Evolutionary conservation across 345 rosid genomes (phyloP).

Genomic region (Barbarea vulgaris): DNA sequence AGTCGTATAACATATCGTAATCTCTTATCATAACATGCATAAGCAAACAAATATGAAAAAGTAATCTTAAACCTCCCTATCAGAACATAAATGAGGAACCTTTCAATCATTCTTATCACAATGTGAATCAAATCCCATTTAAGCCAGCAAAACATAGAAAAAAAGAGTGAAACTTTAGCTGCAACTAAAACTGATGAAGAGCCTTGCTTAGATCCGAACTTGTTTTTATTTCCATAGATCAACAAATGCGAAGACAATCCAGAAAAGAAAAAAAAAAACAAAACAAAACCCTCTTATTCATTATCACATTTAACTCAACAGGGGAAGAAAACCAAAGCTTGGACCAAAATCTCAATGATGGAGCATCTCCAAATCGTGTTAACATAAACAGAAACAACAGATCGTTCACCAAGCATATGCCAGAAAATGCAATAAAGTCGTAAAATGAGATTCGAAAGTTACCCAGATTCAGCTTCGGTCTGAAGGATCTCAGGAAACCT

Average conservation of each 20-base stretch:
- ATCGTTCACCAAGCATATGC: conserved; percentile 4
- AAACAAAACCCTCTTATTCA: not conserved
- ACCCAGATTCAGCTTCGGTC: conserved; percentile 36
- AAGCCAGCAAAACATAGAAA: conserved; percentile 11
- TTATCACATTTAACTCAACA: not conserved
- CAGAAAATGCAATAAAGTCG: not conserved
- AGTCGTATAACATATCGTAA: not conserved
- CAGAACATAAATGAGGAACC: not conserved
- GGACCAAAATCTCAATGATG: not conserved
- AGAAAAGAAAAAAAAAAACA: too few species aligned
- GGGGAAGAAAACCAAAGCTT: not conserved
- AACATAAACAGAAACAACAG: conserved; percentile 16
- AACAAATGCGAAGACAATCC: not conserved
- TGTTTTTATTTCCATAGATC: conserved; percentile 6
- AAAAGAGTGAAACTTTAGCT: conserved; percentile 13
- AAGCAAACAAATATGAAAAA: not conserved
- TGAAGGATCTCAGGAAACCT: conserved; percentile 28
- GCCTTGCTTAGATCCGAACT: not conserved
- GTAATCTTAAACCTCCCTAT: not conserved
- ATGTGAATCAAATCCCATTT: conserved; percentile 14
- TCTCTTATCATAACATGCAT: conserved; percentile 14
- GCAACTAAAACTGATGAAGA: not conserved
- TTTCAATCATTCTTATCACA: not conserved
- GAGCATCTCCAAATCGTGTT: not conserved
- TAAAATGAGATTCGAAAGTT: conserved; percentile 24